These are phyloP conservation scores for Dryadomyces quercus-mongolicae DNA, from an alignment of 2,329 filamentous ascomycete species.

Conservation along the genomic window DNA sequence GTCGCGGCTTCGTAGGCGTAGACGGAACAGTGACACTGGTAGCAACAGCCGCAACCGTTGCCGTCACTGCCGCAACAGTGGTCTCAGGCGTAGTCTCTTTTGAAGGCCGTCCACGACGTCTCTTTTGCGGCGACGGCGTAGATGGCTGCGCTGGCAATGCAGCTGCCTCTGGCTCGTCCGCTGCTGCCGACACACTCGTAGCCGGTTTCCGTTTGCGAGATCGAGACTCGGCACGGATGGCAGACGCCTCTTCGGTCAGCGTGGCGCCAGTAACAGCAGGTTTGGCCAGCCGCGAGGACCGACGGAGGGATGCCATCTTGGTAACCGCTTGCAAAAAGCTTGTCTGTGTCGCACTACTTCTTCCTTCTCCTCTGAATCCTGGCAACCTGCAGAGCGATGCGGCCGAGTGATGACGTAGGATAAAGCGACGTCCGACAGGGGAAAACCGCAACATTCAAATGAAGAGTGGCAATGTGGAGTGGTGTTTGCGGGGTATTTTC, in stretches of 20 bases:
- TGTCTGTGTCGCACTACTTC: neutral
- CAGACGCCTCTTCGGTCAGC: conserved; percentile 3
- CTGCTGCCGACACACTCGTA: neutral
- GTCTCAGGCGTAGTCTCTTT: neutral
- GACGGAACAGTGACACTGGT: conserved; percentile 24
- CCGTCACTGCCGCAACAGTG: conserved; percentile 30
- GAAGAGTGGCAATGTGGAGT: too few relatives aligned
- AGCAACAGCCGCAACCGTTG: too few relatives aligned
- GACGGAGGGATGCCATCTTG: conserved; percentile 17
- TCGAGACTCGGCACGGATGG: neutral
- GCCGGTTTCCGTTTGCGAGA: conserved; percentile 19
- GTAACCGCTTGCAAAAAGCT: neutral
- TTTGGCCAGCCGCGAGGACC: conserved; percentile 28
- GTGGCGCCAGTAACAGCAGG: too few relatives aligned
- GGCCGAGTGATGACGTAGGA: too few relatives aligned
- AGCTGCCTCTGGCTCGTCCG: neutral
- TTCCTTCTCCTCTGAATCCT: neutral
- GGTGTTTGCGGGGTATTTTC: too few relatives aligned
- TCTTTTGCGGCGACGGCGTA: conserved; percentile 14
- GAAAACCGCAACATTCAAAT: too few relatives aligned
- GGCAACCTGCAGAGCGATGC: neutral
- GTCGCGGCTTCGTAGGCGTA: conserved; percentile 22
- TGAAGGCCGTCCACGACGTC: neutral
- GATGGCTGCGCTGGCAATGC: neutral
- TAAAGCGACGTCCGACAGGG: too few relatives aligned